Evolutionary conservation across 139 green algal species (phyloP).

Genomic region (Chlamydomonas incerta): DNA sequence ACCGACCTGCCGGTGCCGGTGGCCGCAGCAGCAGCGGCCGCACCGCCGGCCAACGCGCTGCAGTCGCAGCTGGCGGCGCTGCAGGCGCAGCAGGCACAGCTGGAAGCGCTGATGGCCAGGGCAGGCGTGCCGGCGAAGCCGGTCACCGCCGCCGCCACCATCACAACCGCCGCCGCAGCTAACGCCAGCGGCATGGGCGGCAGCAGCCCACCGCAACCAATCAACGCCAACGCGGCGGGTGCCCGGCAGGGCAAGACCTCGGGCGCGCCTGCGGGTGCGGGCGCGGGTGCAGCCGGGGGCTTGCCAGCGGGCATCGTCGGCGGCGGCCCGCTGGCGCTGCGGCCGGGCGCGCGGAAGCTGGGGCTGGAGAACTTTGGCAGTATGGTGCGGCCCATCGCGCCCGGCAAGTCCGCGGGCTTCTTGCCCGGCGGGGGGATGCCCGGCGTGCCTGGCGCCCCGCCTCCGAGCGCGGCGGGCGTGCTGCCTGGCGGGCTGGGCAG

Average conservation of each 20-base stretch:
- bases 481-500: too few relatives aligned
- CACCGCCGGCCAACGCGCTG: neutral
- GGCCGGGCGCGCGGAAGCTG: neutral
- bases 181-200: too few relatives aligned
- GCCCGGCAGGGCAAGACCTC: neutral
- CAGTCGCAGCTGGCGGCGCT: conserved; percentile 5
- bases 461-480: too few relatives aligned
- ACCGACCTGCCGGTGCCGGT: too few relatives aligned
- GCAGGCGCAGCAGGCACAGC: neutral
- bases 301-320: neutral
- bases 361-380: conserved; percentile 15
- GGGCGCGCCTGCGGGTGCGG: neutral
- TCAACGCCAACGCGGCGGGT: too few relatives aligned
- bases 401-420: neutral
- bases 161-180: too few relatives aligned
- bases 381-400: neutral
- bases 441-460: too few relatives aligned
- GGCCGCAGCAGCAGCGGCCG: neutral
- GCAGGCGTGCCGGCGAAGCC: too few relatives aligned
- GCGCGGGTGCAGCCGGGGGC: conserved; percentile 5
- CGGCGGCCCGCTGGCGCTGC: too few relatives aligned
- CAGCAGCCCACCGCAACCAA: too few relatives aligned
- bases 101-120: neutral
- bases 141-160: too few relatives aligned
- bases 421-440: too few relatives aligned